A percentile compares a stretch with the other conserved stretches of the same genome.
phyloP scores from a whole-genome alignment of 345 rosid species.

The Corchorus olitorius region DNA sequence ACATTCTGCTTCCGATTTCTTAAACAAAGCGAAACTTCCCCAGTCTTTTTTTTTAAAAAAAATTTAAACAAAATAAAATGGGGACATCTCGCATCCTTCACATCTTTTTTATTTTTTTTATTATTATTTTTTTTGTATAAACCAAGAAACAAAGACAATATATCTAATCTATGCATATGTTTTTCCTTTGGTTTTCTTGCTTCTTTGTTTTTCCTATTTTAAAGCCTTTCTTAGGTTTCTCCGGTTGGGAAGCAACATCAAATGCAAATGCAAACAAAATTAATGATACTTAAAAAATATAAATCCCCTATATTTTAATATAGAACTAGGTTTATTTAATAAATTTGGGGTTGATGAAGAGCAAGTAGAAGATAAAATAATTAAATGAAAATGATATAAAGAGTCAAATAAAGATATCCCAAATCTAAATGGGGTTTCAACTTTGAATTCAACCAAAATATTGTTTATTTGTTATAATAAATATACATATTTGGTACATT shows the following conservation, averaged over 20 bases:
- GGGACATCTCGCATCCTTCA: background rate
- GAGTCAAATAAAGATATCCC: background rate
- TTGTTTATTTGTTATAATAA: background rate
- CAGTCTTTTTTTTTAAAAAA: background rate
- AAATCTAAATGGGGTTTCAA: background rate
- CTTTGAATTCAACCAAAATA: slow-evolving; percentile 14
- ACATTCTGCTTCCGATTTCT: slow-evolving; percentile 33
- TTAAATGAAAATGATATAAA: background rate
- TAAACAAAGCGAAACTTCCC: slow-evolving; percentile 11
- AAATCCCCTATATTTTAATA: background rate
- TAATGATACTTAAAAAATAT: background rate
- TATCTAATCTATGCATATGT: background rate
- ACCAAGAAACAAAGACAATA: background rate
- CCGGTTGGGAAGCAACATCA: background rate
- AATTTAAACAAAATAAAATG: background rate
- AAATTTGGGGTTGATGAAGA: background rate
- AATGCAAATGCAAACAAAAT: background rate
- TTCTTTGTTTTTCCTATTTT: no score
- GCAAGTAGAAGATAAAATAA: background rate
- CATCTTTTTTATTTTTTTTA: background rate
- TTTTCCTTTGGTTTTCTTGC: background rate
- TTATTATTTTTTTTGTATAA: background rate
- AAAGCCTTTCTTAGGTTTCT: background rate
- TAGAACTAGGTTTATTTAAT: background rate
- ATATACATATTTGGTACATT: background rate